These are phyloP conservation scores for Dalbergia cochinchinensis DNA, from an alignment of 306 rosid species.

Conservation along the genomic window DNA sequence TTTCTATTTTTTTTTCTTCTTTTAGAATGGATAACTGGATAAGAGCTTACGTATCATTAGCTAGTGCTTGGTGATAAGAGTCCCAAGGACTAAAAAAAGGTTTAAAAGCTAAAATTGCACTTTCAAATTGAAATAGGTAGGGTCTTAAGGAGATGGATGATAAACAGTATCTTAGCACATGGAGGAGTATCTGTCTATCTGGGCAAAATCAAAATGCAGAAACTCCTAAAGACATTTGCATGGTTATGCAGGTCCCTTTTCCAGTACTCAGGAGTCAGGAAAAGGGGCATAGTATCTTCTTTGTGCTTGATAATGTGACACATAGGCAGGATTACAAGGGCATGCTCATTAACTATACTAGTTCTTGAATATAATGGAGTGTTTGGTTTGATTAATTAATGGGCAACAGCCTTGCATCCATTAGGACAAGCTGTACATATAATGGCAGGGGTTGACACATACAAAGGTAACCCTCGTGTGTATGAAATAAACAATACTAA, in stretches of 20 bases:
- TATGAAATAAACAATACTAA: constrained; percentile 31
- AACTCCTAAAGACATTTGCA: constrained; percentile 34
- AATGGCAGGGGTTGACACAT: background rate
- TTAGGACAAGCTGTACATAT: constrained; percentile 40
- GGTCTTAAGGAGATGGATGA: constrained; percentile 46
- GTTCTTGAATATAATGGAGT: constrained; percentile 45
- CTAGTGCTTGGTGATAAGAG: constrained; percentile 41
- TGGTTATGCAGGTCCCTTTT: constrained; percentile 48
- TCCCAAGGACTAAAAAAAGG: constrained; percentile 27
- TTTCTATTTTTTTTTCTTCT: background rate
- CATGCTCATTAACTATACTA: constrained; percentile 12
- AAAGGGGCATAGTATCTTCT: constrained; percentile 38
- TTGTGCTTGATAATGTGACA: constrained; percentile 44
- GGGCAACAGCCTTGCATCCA: constrained; percentile 46
- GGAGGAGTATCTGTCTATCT: constrained; percentile 45
- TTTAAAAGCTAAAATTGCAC: constrained; percentile 43
- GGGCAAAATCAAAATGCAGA: constrained; percentile 28
- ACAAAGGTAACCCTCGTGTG: constrained; percentile 10
- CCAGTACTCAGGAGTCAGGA: background rate
- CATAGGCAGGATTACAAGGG: constrained; percentile 12
- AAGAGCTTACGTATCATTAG: constrained; percentile 32
- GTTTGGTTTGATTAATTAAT: constrained; percentile 47
- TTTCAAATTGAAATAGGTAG: constrained; percentile 43
- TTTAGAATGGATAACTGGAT: constrained; percentile 44
- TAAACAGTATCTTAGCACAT: constrained; percentile 48